phyloP scores from a whole-genome alignment of 139 green algal genomes.

The Desmodesmus armatus region DNA sequence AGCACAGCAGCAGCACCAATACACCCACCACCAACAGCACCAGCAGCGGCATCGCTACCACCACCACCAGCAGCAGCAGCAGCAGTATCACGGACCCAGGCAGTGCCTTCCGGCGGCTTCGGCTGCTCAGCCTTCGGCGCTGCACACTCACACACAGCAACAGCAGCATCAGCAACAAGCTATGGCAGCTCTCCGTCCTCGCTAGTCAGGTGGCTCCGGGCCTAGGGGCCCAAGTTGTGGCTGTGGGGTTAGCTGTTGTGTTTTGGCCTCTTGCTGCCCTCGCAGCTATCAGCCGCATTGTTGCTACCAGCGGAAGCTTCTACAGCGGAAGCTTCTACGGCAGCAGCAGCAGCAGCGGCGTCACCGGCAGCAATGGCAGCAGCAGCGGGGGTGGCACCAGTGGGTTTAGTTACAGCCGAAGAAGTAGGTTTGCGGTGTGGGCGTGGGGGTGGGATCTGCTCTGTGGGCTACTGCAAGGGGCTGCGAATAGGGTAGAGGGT shows the following conservation, averaged over 20 bases:
- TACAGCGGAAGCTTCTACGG: background rate
- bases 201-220: background rate
- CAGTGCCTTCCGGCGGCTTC: conserved; percentile 26
- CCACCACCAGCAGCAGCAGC: conserved; percentile 14
- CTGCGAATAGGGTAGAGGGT: conserved; percentile 21
- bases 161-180: background rate
- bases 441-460: conserved; percentile 28
- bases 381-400: background rate
- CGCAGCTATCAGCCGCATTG: conserved; percentile 13
- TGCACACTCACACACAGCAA: conserved; percentile 25
- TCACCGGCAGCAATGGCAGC: background rate
- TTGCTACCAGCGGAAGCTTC: conserved; percentile 2
- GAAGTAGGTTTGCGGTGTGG: conserved; percentile 15
- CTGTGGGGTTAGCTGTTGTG: conserved; percentile 2
- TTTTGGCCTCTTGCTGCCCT: conserved; percentile 24
- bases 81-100: conserved; percentile 16
- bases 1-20: background rate
- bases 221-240: conserved; percentile 16
- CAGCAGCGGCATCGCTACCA: background rate
- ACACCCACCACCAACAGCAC: background rate
- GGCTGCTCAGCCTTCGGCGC: conserved; percentile 9
- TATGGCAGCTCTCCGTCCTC: background rate
- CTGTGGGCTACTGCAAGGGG: background rate
- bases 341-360: background rate
- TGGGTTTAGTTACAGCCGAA: background rate